A percentile compares a stretch with the other conserved stretches of the same genome.
Conservation (phyloP, 169 alveolate species). For the Fabrea salina region DNA sequence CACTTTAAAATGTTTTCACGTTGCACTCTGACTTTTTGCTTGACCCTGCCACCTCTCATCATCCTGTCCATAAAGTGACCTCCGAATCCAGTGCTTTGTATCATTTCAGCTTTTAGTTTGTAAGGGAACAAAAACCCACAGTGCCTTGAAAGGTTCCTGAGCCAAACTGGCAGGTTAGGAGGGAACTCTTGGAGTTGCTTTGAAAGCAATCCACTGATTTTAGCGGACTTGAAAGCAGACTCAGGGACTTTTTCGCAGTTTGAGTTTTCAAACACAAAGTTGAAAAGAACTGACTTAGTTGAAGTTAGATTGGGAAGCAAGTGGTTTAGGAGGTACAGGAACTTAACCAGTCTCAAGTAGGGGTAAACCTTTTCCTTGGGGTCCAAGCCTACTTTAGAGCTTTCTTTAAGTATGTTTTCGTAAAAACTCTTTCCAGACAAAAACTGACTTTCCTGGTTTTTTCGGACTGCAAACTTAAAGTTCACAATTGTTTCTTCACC, state of each 20-base stretch:
- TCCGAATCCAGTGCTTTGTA: constrained; percentile 33
- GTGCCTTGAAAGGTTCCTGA: constrained; percentile 24
- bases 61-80: constrained; percentile 30
- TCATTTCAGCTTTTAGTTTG: constrained; percentile 33
- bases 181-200: constrained; percentile 34
- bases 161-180: constrained; percentile 2
- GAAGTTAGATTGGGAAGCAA: background rate
- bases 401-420: background rate
- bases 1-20: constrained; percentile 51
- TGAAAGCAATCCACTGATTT: constrained; percentile 16
- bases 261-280: background rate
- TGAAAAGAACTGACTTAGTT: background rate
- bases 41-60: constrained; percentile 40
- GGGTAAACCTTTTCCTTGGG: background rate
- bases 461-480: background rate
- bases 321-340: constrained; percentile 16
- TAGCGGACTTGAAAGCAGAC: background rate
- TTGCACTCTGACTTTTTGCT: constrained; percentile 51
- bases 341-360: constrained; percentile 38
- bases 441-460: background rate
- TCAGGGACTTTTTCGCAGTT: background rate
- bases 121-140: constrained; percentile 50
- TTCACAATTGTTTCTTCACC: constrained; percentile 9
- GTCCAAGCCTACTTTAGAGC: background rate
- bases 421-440: background rate